These are phyloP conservation scores for Alternaria panax DNA, from an alignment of 2,329 filamentous ascomycete species.

Conservation along the genomic window DNA sequence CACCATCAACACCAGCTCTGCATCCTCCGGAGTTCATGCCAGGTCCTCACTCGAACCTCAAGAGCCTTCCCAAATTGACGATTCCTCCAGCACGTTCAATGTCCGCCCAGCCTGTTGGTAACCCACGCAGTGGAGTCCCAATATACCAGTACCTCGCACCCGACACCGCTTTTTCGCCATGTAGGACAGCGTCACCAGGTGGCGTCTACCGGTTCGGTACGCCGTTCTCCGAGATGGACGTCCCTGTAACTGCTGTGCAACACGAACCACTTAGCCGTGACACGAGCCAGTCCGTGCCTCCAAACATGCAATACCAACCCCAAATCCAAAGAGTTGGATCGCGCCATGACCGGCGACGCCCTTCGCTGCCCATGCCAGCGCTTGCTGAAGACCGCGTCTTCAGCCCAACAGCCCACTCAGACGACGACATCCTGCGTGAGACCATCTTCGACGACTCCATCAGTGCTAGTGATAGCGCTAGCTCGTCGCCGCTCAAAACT, in stretches of 20 bases:
- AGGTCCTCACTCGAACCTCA: slow-evolving; percentile 60
- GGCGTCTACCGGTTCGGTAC: slow-evolving; percentile 80
- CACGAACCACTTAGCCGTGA: slow-evolving; percentile 78
- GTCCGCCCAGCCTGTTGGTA: slow-evolving; percentile 43
- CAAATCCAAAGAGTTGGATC: slow-evolving; percentile 57
- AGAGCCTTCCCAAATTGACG: slow-evolving; percentile 62
- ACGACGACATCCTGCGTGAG: slow-evolving; percentile 44
- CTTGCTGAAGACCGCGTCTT: slow-evolving; percentile 69
- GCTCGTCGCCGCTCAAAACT: slow-evolving; percentile 43
- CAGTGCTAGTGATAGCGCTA: slow-evolving; percentile 30
- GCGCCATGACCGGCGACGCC: slow-evolving; percentile 62
- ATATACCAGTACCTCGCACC: slow-evolving; percentile 38
- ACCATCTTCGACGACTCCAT: slow-evolving; percentile 40
- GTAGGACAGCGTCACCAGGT: slow-evolving; percentile 61
- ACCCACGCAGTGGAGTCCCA: slow-evolving; percentile 34
- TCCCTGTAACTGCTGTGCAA: slow-evolving; percentile 77
- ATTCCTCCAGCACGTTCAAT: slow-evolving; percentile 59
- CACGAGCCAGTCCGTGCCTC: slow-evolving; percentile 87
- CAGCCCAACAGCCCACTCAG: slow-evolving; percentile 47
- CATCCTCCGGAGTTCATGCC: slow-evolving; percentile 52
- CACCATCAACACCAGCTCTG: slow-evolving; percentile 37
- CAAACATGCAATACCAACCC: slow-evolving; percentile 82
- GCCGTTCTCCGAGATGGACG: slow-evolving; percentile 89
- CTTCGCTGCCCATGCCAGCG: slow-evolving; percentile 74
- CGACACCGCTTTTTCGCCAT: slow-evolving; percentile 55